These are phyloP conservation scores for Diutina catenulata DNA, from an alignment of 1,139 yeast species.

Conservation along the genomic window DNA sequence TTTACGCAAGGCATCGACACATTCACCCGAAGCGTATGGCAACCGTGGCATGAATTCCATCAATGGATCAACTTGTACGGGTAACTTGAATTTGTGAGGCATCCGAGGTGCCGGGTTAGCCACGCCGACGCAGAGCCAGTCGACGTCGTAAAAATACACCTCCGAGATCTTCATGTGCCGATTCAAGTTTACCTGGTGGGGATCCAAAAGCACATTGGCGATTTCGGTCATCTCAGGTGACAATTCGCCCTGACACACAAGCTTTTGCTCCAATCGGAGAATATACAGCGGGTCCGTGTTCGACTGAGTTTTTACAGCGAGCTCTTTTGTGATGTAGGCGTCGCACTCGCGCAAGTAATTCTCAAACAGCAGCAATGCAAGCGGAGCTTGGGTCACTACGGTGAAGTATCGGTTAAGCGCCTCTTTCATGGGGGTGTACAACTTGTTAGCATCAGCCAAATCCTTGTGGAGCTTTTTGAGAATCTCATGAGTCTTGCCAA, in stretches of 20 bases:
- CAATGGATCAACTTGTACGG: neutral
- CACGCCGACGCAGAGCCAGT: slow-evolving; percentile 51
- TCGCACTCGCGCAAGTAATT: slow-evolving; percentile 45
- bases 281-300: slow-evolving; percentile 23
- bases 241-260: slow-evolving; percentile 52
- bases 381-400: slow-evolving; percentile 42
- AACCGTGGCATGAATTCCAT: slow-evolving; percentile 12
- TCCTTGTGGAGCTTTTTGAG: slow-evolving; percentile 34
- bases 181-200: slow-evolving; percentile 20
- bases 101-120: no score
- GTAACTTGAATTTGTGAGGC: neutral
- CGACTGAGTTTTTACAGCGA: slow-evolving; percentile 11
- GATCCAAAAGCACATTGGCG: slow-evolving; percentile 21
- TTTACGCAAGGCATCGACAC: slow-evolving; percentile 36
- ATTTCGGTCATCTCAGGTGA: slow-evolving; percentile 31
- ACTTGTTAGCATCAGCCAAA: slow-evolving; percentile 27
- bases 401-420: slow-evolving; percentile 42
- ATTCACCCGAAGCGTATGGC: slow-evolving; percentile 14
- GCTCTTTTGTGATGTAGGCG: slow-evolving; percentile 21
- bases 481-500: slow-evolving; percentile 56
- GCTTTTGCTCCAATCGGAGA: slow-evolving; percentile 47
- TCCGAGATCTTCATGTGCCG: slow-evolving; percentile 34
- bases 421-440: slow-evolving; percentile 42
- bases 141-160: slow-evolving; percentile 55
- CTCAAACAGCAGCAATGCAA: slow-evolving; percentile 51